Evolutionary conservation across 192 early-diverging fungal genomes (phyloP).

Genomic region (Chytriomyces sp.): DNA sequence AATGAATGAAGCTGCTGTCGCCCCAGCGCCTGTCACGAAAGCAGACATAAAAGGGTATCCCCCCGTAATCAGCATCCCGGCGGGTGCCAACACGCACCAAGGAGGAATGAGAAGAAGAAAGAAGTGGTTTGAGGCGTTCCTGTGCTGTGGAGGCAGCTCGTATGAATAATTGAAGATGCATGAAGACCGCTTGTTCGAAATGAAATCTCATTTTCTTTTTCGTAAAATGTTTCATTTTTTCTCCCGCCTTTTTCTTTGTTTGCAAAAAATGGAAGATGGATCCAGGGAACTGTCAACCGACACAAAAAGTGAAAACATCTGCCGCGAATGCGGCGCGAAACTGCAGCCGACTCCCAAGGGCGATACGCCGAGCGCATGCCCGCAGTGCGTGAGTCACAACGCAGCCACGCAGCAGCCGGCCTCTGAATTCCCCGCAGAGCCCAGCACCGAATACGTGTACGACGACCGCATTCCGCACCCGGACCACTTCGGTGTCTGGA

Average conservation of each 20-base stretch:
- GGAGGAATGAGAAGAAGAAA: constrained; percentile 17
- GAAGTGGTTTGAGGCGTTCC: constrained; percentile 14
- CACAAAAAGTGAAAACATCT: not conserved
- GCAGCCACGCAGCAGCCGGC: too few relatives aligned
- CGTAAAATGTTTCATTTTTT: too few relatives aligned
- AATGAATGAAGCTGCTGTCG: not conserved
- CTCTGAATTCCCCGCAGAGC: too few relatives aligned
- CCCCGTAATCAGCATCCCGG: not conserved
- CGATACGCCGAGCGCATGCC: too few relatives aligned
- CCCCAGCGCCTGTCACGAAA: not conserved
- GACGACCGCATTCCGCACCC: too few relatives aligned
- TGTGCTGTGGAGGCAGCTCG: not conserved
- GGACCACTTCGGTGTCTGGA: too few relatives aligned
- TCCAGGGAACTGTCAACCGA: not conserved
- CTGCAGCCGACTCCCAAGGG: too few relatives aligned
- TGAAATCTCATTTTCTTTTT: not conserved
- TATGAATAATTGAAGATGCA: too few relatives aligned
- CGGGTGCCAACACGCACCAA: not conserved
- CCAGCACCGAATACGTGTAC: too few relatives aligned
- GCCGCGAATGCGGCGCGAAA: too few relatives aligned
- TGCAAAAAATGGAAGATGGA: not conserved
- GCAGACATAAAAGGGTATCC: not conserved
- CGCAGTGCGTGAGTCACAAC: too few relatives aligned
- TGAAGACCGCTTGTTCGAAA: not conserved
- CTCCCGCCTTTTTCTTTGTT: not conserved